Conservation (phyloP, 1,139 yeast species). For the Hyphopichia fennica region DNA sequence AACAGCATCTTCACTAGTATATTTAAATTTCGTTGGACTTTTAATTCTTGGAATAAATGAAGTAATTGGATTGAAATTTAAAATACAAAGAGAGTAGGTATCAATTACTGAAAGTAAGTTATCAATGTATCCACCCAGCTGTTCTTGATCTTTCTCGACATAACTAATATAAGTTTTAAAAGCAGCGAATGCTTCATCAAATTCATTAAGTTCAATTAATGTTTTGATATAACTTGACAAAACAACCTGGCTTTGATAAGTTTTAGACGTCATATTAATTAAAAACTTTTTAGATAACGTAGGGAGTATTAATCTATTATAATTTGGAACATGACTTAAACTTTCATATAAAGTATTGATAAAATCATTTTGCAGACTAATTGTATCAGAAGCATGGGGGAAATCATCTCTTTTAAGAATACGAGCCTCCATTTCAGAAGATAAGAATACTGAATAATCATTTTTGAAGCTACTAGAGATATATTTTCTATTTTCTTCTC, state of each 20-base stretch:
- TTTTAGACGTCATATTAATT: constrained; percentile 29
- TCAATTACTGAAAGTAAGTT: constrained; percentile 40
- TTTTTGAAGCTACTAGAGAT: constrained; percentile 24
- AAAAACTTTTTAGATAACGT: constrained; percentile 33
- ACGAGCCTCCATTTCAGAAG: constrained; percentile 21
- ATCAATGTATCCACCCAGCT: constrained; percentile 29
- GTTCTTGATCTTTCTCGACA: constrained; percentile 34
- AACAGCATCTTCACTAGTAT: constrained; percentile 23
- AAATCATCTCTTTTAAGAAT: constrained; percentile 22
- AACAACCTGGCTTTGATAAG: constrained; percentile 41
- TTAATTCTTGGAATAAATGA: constrained; percentile 18
- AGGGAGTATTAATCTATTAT: constrained; percentile 23
- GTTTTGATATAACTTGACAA: constrained; percentile 34
- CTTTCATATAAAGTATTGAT: constrained; percentile 37
- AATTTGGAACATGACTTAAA: constrained; percentile 23
- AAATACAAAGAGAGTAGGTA: constrained; percentile 34
- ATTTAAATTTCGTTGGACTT: constrained; percentile 23
- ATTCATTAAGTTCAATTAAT: constrained; percentile 36
- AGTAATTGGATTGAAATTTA: constrained; percentile 38
- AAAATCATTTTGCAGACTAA: constrained; percentile 24
- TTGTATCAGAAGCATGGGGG: constrained; percentile 33
- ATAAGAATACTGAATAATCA: constrained; percentile 31
- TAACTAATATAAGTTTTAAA: constrained; percentile 39
- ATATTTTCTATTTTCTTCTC: constrained; percentile 21
- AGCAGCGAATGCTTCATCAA: constrained; percentile 47